These are phyloP conservation scores for Grosmannia penicillata DNA, from an alignment of 2,329 filamentous ascomycete species.

Conservation along the genomic window DNA sequence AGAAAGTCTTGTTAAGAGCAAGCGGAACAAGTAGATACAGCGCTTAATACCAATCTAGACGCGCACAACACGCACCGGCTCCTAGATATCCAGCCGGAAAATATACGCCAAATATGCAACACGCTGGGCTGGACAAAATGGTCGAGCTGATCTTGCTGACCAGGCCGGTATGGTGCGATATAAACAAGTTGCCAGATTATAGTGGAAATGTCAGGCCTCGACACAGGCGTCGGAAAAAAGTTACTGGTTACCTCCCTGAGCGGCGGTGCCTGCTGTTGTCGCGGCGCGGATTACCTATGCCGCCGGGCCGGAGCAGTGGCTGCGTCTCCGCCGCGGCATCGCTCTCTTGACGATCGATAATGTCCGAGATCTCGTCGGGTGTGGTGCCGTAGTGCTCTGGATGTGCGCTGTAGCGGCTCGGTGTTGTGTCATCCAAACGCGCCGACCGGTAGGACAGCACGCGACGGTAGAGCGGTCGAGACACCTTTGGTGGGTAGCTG, in stretches of 20 bases:
- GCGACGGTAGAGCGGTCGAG: slow-evolving; percentile 19
- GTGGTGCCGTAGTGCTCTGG: slow-evolving; percentile 36
- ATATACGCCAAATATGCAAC: too few relatives aligned
- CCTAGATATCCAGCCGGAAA: too few relatives aligned
- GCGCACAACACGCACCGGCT: too few relatives aligned
- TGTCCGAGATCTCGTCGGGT: slow-evolving; percentile 34
- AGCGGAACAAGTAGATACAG: too few relatives aligned
- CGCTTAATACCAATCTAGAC: too few relatives aligned
- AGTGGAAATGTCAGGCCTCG: too few relatives aligned
- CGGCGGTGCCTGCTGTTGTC: slow-evolving; percentile 3
- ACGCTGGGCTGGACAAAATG: too few relatives aligned
- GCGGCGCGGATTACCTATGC: slow-evolving; percentile 27
- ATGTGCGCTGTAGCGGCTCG: slow-evolving; percentile 35
- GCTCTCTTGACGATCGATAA: slow-evolving; percentile 32
- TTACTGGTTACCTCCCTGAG: background rate
- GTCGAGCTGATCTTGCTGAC: too few relatives aligned
- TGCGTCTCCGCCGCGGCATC: slow-evolving; percentile 35
- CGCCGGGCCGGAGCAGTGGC: slow-evolving; percentile 33
- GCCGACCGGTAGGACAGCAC: slow-evolving; percentile 25
- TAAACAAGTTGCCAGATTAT: too few relatives aligned
- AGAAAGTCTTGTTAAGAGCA: too few relatives aligned
- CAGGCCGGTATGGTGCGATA: too few relatives aligned
- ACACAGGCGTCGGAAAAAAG: too few relatives aligned
- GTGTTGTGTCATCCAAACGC: slow-evolving; percentile 34
- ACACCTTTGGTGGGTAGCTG: slow-evolving; percentile 13